These are phyloP conservation scores for Flaveria trinervia DNA, from an alignment of 129 eudicot species.

Conservation along the genomic window DNA sequence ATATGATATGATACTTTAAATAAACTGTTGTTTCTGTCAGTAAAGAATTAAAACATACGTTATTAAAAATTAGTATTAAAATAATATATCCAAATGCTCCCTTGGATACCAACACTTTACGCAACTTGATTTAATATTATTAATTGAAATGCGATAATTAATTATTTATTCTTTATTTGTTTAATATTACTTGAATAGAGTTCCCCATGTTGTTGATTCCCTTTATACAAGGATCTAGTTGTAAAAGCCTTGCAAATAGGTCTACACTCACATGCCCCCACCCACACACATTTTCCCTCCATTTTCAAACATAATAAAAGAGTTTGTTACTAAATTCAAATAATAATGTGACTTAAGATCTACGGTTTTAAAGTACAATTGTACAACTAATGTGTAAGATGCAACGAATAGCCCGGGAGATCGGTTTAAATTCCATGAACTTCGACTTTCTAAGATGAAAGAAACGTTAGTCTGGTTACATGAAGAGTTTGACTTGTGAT, in stretches of 20 bases:
- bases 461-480: no score
- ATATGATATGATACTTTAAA: background rate
- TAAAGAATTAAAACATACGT: constrained; percentile 24
- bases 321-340: no score
- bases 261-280: constrained; percentile 28
- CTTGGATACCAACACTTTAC: constrained; percentile 49
- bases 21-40: constrained; percentile 15
- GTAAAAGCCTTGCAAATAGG: constrained; percentile 38
- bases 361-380: no score
- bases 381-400: no score
- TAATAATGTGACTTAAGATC: no score
- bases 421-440: no score
- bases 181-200: constrained; percentile 26
- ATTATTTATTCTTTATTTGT: constrained; percentile 5
- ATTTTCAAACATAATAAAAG: constrained; percentile 12
- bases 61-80: background rate
- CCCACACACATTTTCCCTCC: constrained; percentile 20
- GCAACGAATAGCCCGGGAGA: no score
- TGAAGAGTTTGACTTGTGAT: no score
- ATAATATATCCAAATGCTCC: constrained; percentile 31
- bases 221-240: constrained; percentile 43
- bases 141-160: constrained; percentile 4
- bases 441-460: no score
- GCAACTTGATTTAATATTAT: constrained; percentile 17
- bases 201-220: constrained; percentile 48